Evolutionary conservation across 1,139 yeast genomes (phyloP).

Genomic region (Pneumocystis canis): DNA sequence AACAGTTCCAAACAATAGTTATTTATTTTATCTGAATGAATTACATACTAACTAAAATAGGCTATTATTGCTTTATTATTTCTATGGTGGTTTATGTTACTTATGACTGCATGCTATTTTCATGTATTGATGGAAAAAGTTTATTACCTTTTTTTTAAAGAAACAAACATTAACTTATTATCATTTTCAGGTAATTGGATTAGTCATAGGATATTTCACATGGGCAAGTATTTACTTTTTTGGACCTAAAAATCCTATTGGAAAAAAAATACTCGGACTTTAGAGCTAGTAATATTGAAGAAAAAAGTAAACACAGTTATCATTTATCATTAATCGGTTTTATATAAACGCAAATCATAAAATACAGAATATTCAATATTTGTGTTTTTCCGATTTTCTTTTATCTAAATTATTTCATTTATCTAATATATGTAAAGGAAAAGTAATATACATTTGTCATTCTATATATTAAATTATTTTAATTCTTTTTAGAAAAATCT

Average conservation of each 20-base stretch:
- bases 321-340: neutral
- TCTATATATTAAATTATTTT: no score
- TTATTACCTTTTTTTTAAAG: neutral
- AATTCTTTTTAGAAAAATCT: no score
- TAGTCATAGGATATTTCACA: conserved; percentile 13
- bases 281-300: neutral
- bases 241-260: neutral
- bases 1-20: conserved; percentile 6
- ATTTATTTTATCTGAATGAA: conserved; percentile 7
- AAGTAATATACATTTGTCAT: no score
- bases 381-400: neutral
- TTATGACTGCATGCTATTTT: conserved; percentile 72
- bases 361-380: neutral
- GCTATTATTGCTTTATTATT: conserved; percentile 32
- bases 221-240: conserved; percentile 15
- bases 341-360: neutral
- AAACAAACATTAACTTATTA: neutral
- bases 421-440: no score
- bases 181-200: conserved; percentile 14
- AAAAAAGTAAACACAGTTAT: neutral
- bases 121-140: conserved; percentile 66
- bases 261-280: neutral
- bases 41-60: conserved; percentile 21
- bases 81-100: conserved; percentile 77
- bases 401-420: no score